Percentiles rank a stretch among this genome's conserved stretches.
phyloP scores from a whole-genome alignment of 148 eudicot genomes.

The Gaultheria prostrata region DNA sequence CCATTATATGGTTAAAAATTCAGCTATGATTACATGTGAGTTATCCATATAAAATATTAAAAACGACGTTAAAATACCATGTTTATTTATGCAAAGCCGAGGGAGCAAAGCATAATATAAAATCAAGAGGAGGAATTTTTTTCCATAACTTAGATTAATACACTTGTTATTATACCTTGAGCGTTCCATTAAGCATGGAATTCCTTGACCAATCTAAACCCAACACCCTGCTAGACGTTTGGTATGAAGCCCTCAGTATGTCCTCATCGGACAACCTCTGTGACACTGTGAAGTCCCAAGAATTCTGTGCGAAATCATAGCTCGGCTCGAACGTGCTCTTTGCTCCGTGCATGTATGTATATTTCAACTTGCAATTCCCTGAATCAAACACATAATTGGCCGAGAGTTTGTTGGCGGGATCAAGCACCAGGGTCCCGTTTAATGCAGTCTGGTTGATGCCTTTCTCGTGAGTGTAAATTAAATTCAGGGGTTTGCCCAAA shows the following conservation, averaged over 20 bases:
- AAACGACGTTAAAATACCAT: neutral
- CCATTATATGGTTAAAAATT: neutral
- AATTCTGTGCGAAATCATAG: slow-evolving; percentile 50
- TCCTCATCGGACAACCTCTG: slow-evolving; percentile 39
- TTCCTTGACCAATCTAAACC: slow-evolving; percentile 48
- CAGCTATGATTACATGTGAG: neutral
- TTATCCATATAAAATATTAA: neutral
- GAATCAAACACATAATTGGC: slow-evolving; percentile 43
- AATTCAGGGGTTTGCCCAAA: slow-evolving; percentile 41
- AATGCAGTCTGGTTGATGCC: slow-evolving; percentile 34
- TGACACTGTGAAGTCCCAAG: slow-evolving; percentile 52
- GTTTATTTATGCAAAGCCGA: neutral
- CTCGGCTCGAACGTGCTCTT: slow-evolving; percentile 45
- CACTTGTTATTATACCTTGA: slow-evolving; percentile 40
- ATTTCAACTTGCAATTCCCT: slow-evolving; percentile 45
- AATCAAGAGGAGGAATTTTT: neutral
- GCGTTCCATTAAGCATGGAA: slow-evolving; percentile 34
- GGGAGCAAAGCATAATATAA: neutral
- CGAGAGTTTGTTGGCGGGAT: slow-evolving; percentile 46
- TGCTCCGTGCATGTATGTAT: slow-evolving; percentile 38
- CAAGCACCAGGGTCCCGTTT: slow-evolving; percentile 46
- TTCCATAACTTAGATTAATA: neutral
- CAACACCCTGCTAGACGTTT: slow-evolving; percentile 34
- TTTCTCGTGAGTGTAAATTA: slow-evolving; percentile 46
- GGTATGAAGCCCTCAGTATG: slow-evolving; percentile 51